phyloP scores from a whole-genome alignment of 257 asterid genomes.

The Capsicum baccatum region DNA sequence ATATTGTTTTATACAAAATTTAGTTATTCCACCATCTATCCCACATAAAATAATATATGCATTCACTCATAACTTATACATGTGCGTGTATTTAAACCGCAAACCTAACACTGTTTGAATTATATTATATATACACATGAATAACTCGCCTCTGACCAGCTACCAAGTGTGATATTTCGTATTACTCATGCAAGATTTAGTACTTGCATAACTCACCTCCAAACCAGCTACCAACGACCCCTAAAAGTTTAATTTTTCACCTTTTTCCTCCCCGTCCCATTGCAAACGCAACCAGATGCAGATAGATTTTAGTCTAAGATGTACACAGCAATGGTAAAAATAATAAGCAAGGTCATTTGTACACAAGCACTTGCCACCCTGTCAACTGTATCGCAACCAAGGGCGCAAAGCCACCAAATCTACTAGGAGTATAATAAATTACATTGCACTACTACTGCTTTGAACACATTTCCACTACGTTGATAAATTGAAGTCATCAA shows the following conservation, averaged over 20 bases:
- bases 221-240: too few relatives aligned
- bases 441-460: constrained; percentile 38
- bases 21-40: too few relatives aligned
- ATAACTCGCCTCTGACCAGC: too few relatives aligned
- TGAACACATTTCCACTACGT: constrained; percentile 38
- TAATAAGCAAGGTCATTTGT: constrained; percentile 42
- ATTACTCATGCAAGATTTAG: too few relatives aligned
- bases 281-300: neutral
- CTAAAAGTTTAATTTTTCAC: neutral
- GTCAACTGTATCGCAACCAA: constrained; percentile 16
- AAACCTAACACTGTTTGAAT: too few relatives aligned
- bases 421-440: constrained; percentile 33
- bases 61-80: too few relatives aligned
- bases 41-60: too few relatives aligned
- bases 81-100: too few relatives aligned
- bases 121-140: too few relatives aligned
- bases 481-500: constrained; percentile 64
- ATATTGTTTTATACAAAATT: too few relatives aligned
- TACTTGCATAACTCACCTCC: too few relatives aligned
- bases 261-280: neutral
- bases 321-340: constrained; percentile 40
- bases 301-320: constrained; percentile 32
- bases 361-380: constrained; percentile 42
- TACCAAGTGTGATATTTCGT: too few relatives aligned
- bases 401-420: constrained; percentile 26